These are phyloP conservation scores for Syzygium oleosum DNA, from an alignment of 345 rosid species.

Conservation along the genomic window DNA sequence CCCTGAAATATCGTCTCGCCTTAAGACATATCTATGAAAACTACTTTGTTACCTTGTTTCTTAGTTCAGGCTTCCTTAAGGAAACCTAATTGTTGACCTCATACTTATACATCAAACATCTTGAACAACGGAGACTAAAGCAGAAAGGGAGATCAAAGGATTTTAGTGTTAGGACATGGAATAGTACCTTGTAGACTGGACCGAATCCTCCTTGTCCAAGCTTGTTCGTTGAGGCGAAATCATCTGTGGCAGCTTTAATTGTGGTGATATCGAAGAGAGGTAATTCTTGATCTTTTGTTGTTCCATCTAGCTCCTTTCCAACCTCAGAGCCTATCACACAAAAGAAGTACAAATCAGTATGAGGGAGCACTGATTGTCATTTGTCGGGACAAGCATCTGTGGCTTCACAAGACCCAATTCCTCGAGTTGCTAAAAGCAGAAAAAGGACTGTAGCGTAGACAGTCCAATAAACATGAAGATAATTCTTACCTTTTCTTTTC, in stretches of 20 bases:
- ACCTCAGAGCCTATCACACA: no score
- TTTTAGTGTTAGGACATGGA: no score
- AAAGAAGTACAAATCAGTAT: background rate
- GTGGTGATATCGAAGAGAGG: background rate
- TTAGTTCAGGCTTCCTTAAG: no score
- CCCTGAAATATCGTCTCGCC: background rate
- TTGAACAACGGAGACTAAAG: background rate
- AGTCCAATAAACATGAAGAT: no score
- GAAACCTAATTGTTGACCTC: background rate
- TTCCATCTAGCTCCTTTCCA: background rate
- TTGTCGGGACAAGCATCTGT: no score
- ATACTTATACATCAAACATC: background rate
- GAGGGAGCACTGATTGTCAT: background rate
- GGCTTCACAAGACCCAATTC: no score
- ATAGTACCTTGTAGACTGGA: background rate
- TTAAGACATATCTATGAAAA: no score
- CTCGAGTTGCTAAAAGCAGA: no score
- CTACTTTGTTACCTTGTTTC: no score
- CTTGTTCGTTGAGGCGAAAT: background rate
- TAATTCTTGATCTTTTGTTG: background rate
- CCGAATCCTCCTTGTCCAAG: constrained; percentile 3
- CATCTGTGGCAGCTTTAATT: background rate
- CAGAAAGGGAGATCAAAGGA: background rate
- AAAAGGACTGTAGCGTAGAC: no score
- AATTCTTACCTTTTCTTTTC: no score